Evolutionary conservation across 495 filamentous ascomycete genomes (phyloP), one percentile per base, ranked within the genome.

Genomic region (Penicillium soppii): DNA sequence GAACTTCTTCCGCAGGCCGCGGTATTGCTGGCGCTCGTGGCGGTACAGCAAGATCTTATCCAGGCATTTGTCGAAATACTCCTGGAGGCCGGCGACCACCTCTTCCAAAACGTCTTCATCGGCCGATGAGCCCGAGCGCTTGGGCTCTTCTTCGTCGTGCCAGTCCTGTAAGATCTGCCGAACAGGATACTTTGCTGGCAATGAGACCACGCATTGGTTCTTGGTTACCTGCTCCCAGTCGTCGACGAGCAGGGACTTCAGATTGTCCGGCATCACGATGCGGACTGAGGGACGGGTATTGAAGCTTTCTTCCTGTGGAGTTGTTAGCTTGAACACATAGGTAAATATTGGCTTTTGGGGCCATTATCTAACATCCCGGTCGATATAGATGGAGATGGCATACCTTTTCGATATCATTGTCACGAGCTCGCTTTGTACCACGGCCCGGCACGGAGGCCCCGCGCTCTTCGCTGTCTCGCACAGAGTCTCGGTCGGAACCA

Each of bases 211-310:
- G 58, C 89, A 86, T 53, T 87, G 82, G 61, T 92, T 90, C 76
- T 97, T 97, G 41, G 94, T 98, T 42, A 97, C 83, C 58, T 96
- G 95, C 70, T 98, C 94, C 94, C 94, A 98, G 72, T 98, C 94
- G 60, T 98, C 94, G 32, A 98, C 94, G 3, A 98, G 84, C 37
- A 94, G 73, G 15, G 86, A 85, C 71, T 97, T 97, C 42, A 98
- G 71, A 43, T 85, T 81, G 61, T 97, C 94, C 2, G 94, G 90
- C 35, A 80, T 82, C 36, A 82, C 74, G 43, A 98, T 82, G 45
- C 88, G 89, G 61, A 97, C 81, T 0, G 87, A 86, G 5, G 92
- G 92, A 9, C 89, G 82, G 15, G 75, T 66, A 53, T 89, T 81
- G 68, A 95, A 97, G 10, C 72, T 73, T 29, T 97, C 92, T 70